Evolutionary conservation across 495 filamentous ascomycete genomes (phyloP), one percentile per base, ranked within the genome.

Genomic region (Cercophora newfieldiana): DNA sequence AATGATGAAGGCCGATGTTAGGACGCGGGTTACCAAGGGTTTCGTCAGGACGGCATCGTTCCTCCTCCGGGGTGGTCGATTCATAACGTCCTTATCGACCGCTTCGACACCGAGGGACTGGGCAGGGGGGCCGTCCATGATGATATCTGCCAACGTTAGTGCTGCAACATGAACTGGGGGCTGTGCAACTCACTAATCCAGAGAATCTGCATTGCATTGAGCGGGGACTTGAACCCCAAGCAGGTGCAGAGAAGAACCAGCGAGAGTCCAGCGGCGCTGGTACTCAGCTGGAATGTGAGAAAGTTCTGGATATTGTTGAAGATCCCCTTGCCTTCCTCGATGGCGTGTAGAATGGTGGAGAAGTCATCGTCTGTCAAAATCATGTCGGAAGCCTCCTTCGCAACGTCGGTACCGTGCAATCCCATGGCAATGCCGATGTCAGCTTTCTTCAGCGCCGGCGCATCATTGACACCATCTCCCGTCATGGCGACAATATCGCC

Each of bases 251-350:
- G 73, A 60, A 99, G 84, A 6, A 99, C 96, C 25, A 99, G 84
- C 71, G 91, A 90, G 63, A 99, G 82, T 29, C 96, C 94, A 68
- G 95, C 96, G 37, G 96, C 94, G 73, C 93, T 97, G 64, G 95
- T 99, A 75, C 93, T 97, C 50, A 99, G 88, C 79, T 99, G 95
- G 79, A 99, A 99, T 0, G 95, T 99, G 63, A 99, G 86, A 78
- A 99, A 99, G 74, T 99, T 99, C 75, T 99, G 95, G 66, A 99
- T 97, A 78, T 99, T 99, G 82, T 96, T 96, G 79, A 99, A 99
- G 68, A 99, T 99, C 31, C 92, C 95, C 76, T 99, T 99, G 74
- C 95, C 96, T 78, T 99, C 95, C 75, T 99, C 95, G 71, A 99
- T 98, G 48, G 95, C 96, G 58, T 87, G 91, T 5, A 99, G 83